Evolutionary conservation across 768 basidiomycete genomes (phyloP), one percentile per base, ranked within the genome.

Genomic region (Arthromyces matolae): DNA sequence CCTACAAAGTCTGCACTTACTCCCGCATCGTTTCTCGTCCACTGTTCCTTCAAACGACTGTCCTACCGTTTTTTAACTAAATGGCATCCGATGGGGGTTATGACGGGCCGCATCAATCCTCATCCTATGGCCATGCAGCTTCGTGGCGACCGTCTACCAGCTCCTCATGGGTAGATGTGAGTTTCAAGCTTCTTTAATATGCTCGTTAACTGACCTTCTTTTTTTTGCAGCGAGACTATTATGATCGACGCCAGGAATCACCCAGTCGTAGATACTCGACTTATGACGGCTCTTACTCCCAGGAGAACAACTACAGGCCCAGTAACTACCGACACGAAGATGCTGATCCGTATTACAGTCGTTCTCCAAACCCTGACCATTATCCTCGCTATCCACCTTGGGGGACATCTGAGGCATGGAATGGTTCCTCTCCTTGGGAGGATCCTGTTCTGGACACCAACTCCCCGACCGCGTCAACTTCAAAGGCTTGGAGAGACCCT

Each of bases 281-380:
- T 22, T 79, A 79, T 54, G 78, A 84, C 56, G 73, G 72, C 41
- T 83, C 81, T 60, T 67, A 70, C 24, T 73, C 77, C 23, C 61
- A 43, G 22, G 52, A 51, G 16, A 52, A 56, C 27, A 56, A 22
- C 18, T 56, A 56, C 38, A 53, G 54, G 42, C 51, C 55, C 10
- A 52, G 51, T 18, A 51, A 13, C 28, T 60, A 60, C 37, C 52
- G 59, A 5, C 51, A 54, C 35, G 59, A 58, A 34, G 55, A 56
- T 16, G 57, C 51, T 13, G 51, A 57, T 33, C 47, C 63, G 20
- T 69, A 66, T 55, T 70, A 72, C 56, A 70, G 65, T 49, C 72
- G 74, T 56, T 73, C 76, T 36, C 76, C 79, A 28, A 79, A 77
- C 51, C 81, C 80, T 41, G 75, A 80, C 51, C 68, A 72, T 31